Evolutionary conservation across 768 basidiomycete genomes (phyloP).

Genomic region (Pleurotus sapidus): DNA sequence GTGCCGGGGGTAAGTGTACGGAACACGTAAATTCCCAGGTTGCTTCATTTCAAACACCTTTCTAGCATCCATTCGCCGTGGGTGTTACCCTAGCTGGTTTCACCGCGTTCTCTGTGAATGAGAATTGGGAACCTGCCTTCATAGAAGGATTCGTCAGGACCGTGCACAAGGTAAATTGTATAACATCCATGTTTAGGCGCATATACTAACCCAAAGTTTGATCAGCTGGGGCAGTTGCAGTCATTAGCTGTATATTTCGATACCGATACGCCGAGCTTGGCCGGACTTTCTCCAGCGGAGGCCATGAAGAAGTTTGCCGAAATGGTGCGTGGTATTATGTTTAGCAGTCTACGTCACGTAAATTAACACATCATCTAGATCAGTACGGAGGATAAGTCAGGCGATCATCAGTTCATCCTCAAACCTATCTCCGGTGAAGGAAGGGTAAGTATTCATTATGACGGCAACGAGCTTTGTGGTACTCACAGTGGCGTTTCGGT

Average conservation of each 20-base stretch:
- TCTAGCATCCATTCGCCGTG: constrained; percentile 89
- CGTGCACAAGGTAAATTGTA: constrained; percentile 73
- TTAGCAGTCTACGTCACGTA: not conserved
- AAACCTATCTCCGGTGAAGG: constrained; percentile 97
- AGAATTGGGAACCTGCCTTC: constrained; percentile 85
- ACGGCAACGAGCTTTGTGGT: too few relatives aligned
- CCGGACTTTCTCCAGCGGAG: constrained; percentile 60
- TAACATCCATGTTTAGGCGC: not conserved
- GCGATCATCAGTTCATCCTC: constrained; percentile 86
- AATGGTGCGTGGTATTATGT: constrained; percentile 45
- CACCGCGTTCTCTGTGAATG: constrained; percentile 85
- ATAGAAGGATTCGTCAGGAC: constrained; percentile 85
- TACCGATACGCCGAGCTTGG: constrained; percentile 83
- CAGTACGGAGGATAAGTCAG: constrained; percentile 39
- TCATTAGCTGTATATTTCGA: constrained; percentile 94
- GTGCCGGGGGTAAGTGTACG: constrained; percentile 75
- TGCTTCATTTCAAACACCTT: constrained; percentile 1
- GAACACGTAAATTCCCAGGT: not conserved
- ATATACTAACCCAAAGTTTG: constrained; percentile 6
- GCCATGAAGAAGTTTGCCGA: constrained; percentile 70
- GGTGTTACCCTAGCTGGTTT: constrained; percentile 89
- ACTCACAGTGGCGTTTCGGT: too few relatives aligned
- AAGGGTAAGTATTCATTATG: constrained; percentile 46
- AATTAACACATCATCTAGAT: constrained; percentile 28
- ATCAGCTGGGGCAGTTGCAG: constrained; percentile 77